These are phyloP conservation scores for Gamarada debralockiae DNA, from an alignment of 495 filamentous ascomycete species.

Conservation along the genomic window DNA sequence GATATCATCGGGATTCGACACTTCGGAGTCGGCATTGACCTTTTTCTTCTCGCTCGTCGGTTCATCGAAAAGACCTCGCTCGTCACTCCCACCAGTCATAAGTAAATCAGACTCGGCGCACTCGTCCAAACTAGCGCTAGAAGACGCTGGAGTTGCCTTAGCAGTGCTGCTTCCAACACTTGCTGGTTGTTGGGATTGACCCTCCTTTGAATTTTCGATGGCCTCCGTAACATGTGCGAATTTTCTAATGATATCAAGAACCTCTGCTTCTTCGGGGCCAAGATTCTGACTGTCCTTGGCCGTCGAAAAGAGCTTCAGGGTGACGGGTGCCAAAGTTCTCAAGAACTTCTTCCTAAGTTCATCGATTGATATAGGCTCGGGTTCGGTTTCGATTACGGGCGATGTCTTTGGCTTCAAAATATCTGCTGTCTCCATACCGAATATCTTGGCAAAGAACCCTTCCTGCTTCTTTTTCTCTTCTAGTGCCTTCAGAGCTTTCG, in stretches of 20 bases:
- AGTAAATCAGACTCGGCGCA: slow-evolving; percentile 12
- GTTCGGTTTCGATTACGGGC: slow-evolving; percentile 26
- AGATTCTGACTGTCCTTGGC: slow-evolving; percentile 26
- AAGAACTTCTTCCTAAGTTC: slow-evolving; percentile 38
- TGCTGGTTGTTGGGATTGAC: background rate
- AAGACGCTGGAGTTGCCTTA: slow-evolving; percentile 16
- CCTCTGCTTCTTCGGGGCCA: slow-evolving; percentile 30
- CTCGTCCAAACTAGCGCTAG: slow-evolving; percentile 6
- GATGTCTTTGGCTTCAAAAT: slow-evolving; percentile 23
- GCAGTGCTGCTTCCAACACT: slow-evolving; percentile 3
- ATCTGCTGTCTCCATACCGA: slow-evolving; percentile 39
- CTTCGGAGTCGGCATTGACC: slow-evolving; percentile 21
- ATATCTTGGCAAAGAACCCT: slow-evolving; percentile 47
- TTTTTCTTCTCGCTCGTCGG: slow-evolving; percentile 10
- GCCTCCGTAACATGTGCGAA: slow-evolving; percentile 34
- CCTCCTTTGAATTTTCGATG: slow-evolving; percentile 9
- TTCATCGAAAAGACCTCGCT: slow-evolving; percentile 31
- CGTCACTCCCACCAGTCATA: slow-evolving; percentile 5
- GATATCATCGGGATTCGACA: slow-evolving; percentile 41
- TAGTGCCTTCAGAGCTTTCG: slow-evolving; percentile 36
- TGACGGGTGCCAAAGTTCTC: slow-evolving; percentile 34
- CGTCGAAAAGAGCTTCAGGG: slow-evolving; percentile 25
- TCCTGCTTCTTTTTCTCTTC: slow-evolving; percentile 53
- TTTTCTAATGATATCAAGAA: slow-evolving; percentile 37
- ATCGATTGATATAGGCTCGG: slow-evolving; percentile 12